Base-by-base conservation (phyloP, 2,329 filamentous ascomycete genomes). In the Fusarium zealandicum region DNA sequence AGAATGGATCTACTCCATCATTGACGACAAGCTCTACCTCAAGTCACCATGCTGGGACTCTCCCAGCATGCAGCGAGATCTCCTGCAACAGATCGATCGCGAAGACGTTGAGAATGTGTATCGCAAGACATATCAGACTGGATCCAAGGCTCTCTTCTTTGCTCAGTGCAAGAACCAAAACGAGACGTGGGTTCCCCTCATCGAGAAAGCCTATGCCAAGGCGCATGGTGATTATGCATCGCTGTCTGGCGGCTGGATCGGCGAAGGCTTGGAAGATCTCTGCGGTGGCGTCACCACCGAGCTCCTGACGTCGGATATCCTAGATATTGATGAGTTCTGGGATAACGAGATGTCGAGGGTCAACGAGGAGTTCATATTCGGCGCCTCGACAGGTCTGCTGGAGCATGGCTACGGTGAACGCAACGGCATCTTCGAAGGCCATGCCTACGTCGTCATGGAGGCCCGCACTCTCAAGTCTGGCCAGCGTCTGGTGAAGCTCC, bases 1-100 rank as follows among this genome's bases (percentile, higher is more conserved):
- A 46, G 90, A 95, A 73, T 96, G 92, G 92, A 90, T 93, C 51
- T 92, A 92, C 65, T 92, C 90, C 52, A 93, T 96, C 57, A 86
- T 96, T 54, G 92, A 96, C 69, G 92, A 96, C 73, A 96, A 96
- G 74, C 80, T 96, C 3, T 96, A 90, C 70, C 82, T 96, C 14
- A 90, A 88, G 54, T 90, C 90, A 2, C 89, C 90, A 5, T 88
- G 90, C 68, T 96, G 91, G 77, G 90, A 96, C 61, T 90, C 90
- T 28, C 88, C 86, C 1, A 87, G 89, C 43, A 82, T 90, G 70
- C 89, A 92, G 68, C 84, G 90, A 32, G 83, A 90, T 47, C 79
- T 92, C 18, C 83, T 92, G 68, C 84, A 92, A 65, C 87, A 92
- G 66, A 86, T 91, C 40, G 89, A 91, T 68, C 84, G 88, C 48